Evolutionary conservation across 805 yeast species (phyloP), one percentile per base, ranked within the genome.

Genomic region (Starmerella sirachaensis): DNA sequence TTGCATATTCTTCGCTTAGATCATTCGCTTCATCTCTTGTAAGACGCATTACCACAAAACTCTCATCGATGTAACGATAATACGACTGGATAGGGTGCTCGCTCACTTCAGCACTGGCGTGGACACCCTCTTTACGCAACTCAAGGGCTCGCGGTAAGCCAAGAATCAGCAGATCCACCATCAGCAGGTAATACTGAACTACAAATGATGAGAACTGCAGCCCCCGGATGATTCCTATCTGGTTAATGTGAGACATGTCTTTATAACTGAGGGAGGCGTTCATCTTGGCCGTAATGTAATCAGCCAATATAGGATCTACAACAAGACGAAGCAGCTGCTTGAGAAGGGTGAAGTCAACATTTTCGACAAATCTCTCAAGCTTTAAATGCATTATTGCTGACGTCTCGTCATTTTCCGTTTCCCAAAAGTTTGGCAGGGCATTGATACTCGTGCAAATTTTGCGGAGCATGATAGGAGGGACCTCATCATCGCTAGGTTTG

Each of bases 391-490:
- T 45, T 76, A 88, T 66, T 13, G 85, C 96, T 48, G 79, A 76
- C 30, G 81, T 68, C 51, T 82, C 79, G 1, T 93, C 95, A 22
- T 72, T 63, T 0, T 68, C 56, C 1, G 77, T 70, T 35, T 77
- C 74, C 98, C 98, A 91, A 1, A 88, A 78, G 24, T 74, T 63
- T 9, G 72, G 61, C 37, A 85, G 58, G 47, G 84, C 83, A 55
- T 84, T 88, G 32, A 91, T 67, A 11, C 94, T 94, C 52, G 82
- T 93, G 51, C 84, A 76, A 94, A 95, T 91, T 54, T 86, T 88
- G 60, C 88, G 85, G 1, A 81, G 93, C 43, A 88, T 63, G 22
- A 86, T 58, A 0, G 95, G 98, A 0, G 97, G 93, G 17, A 91
- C 78, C 58, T 91, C 98, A 20, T 81, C 70, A 51, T 91, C 98